Evolutionary conservation across 805 yeast species (phyloP).

Genomic region (Saturnispora galanensis): DNA sequence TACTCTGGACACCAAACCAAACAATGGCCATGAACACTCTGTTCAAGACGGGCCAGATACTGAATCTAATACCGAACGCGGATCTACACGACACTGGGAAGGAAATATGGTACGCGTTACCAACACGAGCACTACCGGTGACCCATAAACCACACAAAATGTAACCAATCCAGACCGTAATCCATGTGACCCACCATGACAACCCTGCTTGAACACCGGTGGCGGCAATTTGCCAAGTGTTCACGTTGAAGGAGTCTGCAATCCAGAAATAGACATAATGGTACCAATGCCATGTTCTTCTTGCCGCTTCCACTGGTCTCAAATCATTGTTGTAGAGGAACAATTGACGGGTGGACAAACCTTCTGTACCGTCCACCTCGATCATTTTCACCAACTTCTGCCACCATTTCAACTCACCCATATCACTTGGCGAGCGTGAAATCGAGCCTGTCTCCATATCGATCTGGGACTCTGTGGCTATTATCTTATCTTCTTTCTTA

Average conservation of each 20-base stretch:
- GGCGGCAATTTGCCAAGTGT: conserved; percentile 87
- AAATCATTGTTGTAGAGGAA: conserved; percentile 69
- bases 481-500: no score
- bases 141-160: conserved; percentile 60
- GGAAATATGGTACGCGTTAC: conserved; percentile 70
- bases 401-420: not conserved
- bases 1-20: conserved; percentile 83
- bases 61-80: conserved; percentile 80
- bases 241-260: conserved; percentile 82
- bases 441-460: not conserved
- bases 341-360: conserved; percentile 44
- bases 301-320: conserved; percentile 62
- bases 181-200: conserved; percentile 89
- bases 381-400: conserved; percentile 9
- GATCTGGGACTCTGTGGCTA: no score
- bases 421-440: not conserved
- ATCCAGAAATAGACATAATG: conserved; percentile 77
- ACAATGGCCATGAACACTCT: conserved; percentile 71
- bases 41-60: conserved; percentile 80
- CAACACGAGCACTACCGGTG: conserved; percentile 63
- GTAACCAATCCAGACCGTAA: conserved; percentile 83
- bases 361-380: conserved; percentile 24
- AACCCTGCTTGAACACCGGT: conserved; percentile 72
- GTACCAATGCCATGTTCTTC: conserved; percentile 82
- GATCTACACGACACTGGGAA: conserved; percentile 79